Evolutionary conservation across 257 asterid species (phyloP), one percentile per base, ranked within the genome.

Genomic region (Catharanthus roseus): DNA sequence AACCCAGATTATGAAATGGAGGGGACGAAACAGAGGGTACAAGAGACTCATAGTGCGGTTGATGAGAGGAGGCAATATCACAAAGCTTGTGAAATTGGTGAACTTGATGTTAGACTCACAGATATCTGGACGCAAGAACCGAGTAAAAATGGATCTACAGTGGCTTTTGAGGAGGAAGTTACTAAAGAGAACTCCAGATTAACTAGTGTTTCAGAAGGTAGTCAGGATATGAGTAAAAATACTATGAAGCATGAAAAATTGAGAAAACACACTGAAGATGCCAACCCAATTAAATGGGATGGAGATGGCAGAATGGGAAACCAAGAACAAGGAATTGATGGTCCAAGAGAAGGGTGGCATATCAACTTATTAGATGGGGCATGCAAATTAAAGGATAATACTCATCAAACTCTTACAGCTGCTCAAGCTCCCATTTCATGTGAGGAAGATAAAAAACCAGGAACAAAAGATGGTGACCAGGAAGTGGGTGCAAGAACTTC

Each of bases 171-270:
- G 66, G 77, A 77, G 60, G 77, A 71, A 63, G 75, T 38, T 68
- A 41, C 53, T 77, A 77, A 75, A 33, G 75, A 41, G 44, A 73
- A 67, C 65, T 67, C 75, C 38, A 68, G 63, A 60, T 80, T 71
- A 74, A 70, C 33, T 44, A 76, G 63, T 78, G 82, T 69, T 67
- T 47, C 66, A 64, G 68, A 69, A 50, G 76, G 70, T 69, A 65
- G 67, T 64, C 72, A 68, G 71, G 51, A 51, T 54, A 75, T 68
- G 74, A 76, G 41, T 44, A 58, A 76, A 13, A 80, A 69, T 77
- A 72, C 77, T 72, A 74, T 66, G 79, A 72, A 63, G 57, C 75
- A 23, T 74, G 85, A 76, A 78, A 76, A 73, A 65, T 78, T 73
- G 54, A 53, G 50, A 55, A 75, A 75, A 65, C 75, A 77, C 45